Conservation (phyloP, 108 stramenopile genomes). For the Conticribra weissflogii region DNA sequence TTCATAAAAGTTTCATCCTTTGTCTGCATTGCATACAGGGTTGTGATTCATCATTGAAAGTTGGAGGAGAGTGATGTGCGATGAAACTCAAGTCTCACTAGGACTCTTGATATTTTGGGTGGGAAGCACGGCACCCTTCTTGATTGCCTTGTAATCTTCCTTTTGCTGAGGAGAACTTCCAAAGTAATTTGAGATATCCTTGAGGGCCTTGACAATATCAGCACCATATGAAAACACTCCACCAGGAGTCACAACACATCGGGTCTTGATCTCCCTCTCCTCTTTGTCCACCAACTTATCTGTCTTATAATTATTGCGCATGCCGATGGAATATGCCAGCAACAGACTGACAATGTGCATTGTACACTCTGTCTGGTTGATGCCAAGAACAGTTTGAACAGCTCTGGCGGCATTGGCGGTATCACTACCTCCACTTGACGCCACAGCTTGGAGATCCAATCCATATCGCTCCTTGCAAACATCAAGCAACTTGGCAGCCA, state of each 20-base stretch:
- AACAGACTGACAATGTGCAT: constrained; percentile 2
- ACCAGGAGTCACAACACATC: not conserved
- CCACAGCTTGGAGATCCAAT: not conserved
- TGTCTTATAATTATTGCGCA: not conserved
- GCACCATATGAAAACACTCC: not conserved
- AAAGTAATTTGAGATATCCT: not conserved
- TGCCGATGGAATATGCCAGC: not conserved
- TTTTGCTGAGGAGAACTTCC: not conserved
- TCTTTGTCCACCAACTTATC: not conserved
- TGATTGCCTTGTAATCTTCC: not conserved
- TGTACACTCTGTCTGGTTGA: not conserved
- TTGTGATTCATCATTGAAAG: not conserved
- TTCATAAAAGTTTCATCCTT: not conserved
- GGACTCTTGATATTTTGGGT: not conserved
- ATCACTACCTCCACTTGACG: not conserved
- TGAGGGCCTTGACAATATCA: not conserved
- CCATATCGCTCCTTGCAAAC: too few species aligned
- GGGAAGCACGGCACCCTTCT: not conserved
- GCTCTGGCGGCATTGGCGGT: not conserved
- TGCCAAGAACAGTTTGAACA: not conserved
- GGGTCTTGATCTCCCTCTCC: not conserved
- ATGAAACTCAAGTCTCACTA: not conserved
- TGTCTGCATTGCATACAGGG: not conserved
- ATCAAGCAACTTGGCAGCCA: too few species aligned
- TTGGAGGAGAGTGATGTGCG: not conserved